Base-by-base conservation (phyloP, 2,329 filamentous ascomycete genomes). In the Microthyrium microscopicum region DNA sequence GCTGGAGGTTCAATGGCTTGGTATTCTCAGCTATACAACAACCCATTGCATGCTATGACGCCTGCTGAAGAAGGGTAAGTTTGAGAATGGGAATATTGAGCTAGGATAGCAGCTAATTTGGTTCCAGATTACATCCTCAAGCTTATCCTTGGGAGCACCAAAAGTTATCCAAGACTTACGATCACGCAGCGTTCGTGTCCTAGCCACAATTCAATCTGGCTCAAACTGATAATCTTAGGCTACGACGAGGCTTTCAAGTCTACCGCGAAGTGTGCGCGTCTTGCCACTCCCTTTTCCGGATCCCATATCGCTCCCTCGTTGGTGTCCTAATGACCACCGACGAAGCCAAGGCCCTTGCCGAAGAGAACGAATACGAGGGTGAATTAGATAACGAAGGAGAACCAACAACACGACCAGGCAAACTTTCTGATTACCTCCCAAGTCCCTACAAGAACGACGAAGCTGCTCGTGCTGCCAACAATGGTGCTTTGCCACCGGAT, bases 181-280 rank as follows among this genome's bases (percentile, higher is more conserved):
- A 98, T 54, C 87, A 95, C 64, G 77, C 80, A 62, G 77, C 84
- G 81, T 93, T 77, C 77, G 83, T 66, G 44, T 16, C 21, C 18
- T 11, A 15, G 34, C 13, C 5, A 22, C 9, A 5, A 20, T 33
- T 27, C 37, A 22, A 32, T 35, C 34, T 20, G 22, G 19, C 30
- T 39, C 34, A 40, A 41, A 28, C 39, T 47, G 37, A 49, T 29
- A 27, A 40, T 20, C 39, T 5, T 46, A 93, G 85, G 51, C 84
- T 98, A 46, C 89, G 89, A 60, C 85, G 89, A 67, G 89, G 89
- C 63, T 98, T 95, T 75, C 85, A 93, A 66, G 89, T 98, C 55
- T 98, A 98, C 71, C 83, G 78, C 48, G 89, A 98, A 66, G 89
- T 98, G 53, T 98, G 89, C 71, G 75, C 85, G 41, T 83, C 83